Conservation (phyloP, 225 moss, liverwort and hornwort genomes). For the Marchantia polymorpha region DNA sequence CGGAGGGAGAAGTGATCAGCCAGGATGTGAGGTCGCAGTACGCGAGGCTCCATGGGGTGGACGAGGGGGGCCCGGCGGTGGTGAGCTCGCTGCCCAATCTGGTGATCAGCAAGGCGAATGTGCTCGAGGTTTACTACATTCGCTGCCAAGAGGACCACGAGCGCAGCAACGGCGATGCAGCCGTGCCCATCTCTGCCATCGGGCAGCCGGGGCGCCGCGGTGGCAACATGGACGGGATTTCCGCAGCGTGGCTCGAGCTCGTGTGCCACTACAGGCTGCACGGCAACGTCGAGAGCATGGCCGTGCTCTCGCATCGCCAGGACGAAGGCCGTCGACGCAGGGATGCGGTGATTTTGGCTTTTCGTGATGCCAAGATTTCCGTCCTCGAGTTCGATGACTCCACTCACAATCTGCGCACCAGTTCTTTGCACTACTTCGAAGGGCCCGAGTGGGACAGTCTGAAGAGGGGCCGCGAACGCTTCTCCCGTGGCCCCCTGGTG, state of each 20-base stretch:
- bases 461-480: conserved; percentile 85
- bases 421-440: conserved; percentile 97
- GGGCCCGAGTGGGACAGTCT: conserved; percentile 91
- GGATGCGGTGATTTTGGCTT: conserved; percentile 82
- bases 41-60: conserved; percentile 45
- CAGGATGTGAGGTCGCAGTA: conserved; percentile 35
- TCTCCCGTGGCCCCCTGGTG: conserved; percentile 76
- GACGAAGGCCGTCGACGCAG: conserved; percentile 79
- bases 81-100: conserved; percentile 79
- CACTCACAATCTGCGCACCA: conserved; percentile 75
- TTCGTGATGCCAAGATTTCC: conserved; percentile 90
- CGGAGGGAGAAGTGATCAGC: conserved; percentile 51
- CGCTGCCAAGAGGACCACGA: conserved; percentile 78
- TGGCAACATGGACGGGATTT: conserved; percentile 77
- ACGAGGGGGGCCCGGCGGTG: conserved; percentile 42
- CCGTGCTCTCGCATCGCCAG: conserved; percentile 79
- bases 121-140: conserved; percentile 83
- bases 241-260: conserved; percentile 90
- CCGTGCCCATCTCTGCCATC: conserved; percentile 35
- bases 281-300: conserved; percentile 96
- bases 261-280: conserved; percentile 92
- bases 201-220: conserved; percentile 72
- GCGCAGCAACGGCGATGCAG: conserved; percentile 32
- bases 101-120: conserved; percentile 83
- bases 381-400: conserved; percentile 89